These are phyloP conservation scores for Chrysosporium keratinophilum DNA, from an alignment of 2,329 filamentous ascomycete genomes.

Conservation along the genomic window DNA sequence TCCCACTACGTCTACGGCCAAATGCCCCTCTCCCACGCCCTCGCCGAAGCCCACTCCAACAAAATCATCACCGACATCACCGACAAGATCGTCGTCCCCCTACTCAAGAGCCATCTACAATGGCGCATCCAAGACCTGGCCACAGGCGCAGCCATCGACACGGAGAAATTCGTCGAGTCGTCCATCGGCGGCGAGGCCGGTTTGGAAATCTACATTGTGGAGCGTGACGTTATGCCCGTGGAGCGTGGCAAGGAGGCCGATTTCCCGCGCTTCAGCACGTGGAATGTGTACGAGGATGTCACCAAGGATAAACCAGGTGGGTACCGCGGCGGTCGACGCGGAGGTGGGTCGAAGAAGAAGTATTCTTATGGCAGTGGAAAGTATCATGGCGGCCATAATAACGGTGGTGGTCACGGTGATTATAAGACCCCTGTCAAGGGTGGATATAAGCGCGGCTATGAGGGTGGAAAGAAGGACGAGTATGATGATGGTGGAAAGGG, in stretches of 20 bases:
- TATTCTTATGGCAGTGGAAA: no score
- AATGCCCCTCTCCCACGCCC: slow-evolving; percentile 17
- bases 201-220: slow-evolving; percentile 14
- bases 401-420: no score
- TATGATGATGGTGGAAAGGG: no score
- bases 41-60: slow-evolving; percentile 25
- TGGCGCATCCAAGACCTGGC: slow-evolving; percentile 18
- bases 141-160: slow-evolving; percentile 15
- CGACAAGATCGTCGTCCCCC: slow-evolving; percentile 14
- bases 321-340: background rate
- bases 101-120: slow-evolving; percentile 16
- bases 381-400: no score
- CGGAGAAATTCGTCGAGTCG: slow-evolving; percentile 15
- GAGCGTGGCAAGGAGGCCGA: background rate
- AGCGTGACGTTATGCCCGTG: slow-evolving; percentile 18
- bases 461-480: no score
- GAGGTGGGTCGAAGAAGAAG: no score
- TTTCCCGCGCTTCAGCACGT: slow-evolving; percentile 11
- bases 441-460: no score
- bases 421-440: no score
- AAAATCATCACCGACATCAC: slow-evolving; percentile 14
- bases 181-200: slow-evolving; percentile 10
- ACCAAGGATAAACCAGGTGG: slow-evolving; percentile 14
- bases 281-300: slow-evolving; percentile 7
- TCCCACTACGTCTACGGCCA: slow-evolving; percentile 8